These are phyloP conservation scores for Lachnellula arida DNA, from an alignment of 2,329 filamentous ascomycete genomes.

Conservation along the genomic window DNA sequence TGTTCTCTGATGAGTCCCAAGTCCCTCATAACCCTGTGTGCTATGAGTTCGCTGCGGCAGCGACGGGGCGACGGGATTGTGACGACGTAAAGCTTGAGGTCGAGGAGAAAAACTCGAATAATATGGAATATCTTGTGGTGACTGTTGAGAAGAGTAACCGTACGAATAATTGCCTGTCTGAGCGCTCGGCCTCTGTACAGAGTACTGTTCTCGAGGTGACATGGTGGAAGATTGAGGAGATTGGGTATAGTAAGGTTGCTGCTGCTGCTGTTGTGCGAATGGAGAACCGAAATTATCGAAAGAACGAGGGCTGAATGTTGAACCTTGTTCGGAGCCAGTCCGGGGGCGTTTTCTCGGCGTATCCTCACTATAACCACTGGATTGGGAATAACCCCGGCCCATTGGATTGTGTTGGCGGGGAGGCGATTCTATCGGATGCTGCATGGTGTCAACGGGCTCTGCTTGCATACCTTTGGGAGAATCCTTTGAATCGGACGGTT, in stretches of 20 bases:
- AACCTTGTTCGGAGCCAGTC: constrained; percentile 18
- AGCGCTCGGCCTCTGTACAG: constrained; percentile 12
- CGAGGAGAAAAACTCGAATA: constrained; percentile 7
- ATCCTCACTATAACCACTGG: constrained; percentile 15
- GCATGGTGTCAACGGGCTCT: constrained; percentile 8
- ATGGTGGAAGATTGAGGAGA: constrained; percentile 12
- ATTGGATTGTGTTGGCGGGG: constrained; percentile 9
- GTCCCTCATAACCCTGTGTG: constrained; percentile 1
- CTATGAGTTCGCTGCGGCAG: constrained; percentile 8
- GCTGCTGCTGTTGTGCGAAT: constrained; percentile 8
- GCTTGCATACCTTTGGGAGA: constrained; percentile 6
- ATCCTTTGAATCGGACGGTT: constrained; percentile 10
- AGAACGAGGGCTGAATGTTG: constrained; percentile 12
- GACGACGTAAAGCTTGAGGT: constrained; percentile 6
- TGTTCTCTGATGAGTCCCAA: constrained; percentile 4
- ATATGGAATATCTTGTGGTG: constrained; percentile 1
- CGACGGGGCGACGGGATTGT: constrained; percentile 3
- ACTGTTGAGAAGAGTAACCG: constrained; percentile 15
- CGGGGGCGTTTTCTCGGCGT: constrained; percentile 18
- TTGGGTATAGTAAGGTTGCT: constrained; percentile 10
- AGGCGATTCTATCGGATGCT: constrained; percentile 4
- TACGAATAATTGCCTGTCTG: constrained; percentile 13
- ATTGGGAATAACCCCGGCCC: constrained; percentile 16
- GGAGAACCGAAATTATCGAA: constrained; percentile 4
- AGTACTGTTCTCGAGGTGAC: constrained; percentile 14